A percentile compares a stretch with the other conserved stretches of the same genome.
Conservation (phyloP, 2,329 filamentous ascomycete genomes). For the Coleophoma eucalyptorum region DNA sequence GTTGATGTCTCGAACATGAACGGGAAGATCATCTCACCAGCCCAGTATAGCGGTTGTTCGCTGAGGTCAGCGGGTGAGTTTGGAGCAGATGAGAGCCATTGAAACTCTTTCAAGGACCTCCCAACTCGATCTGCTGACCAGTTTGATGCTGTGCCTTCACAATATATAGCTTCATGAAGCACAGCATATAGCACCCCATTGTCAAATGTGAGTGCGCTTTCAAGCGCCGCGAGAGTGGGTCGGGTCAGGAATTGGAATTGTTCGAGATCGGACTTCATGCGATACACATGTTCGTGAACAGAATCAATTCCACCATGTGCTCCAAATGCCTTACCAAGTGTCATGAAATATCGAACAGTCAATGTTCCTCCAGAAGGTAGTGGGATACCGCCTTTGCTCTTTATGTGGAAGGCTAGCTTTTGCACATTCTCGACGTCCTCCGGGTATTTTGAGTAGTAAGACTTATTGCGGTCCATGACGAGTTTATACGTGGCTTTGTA, state of each 20-base stretch:
- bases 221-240: constrained; percentile 65
- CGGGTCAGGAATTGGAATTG: constrained; percentile 73
- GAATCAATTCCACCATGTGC: constrained; percentile 71
- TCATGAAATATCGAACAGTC: constrained; percentile 71
- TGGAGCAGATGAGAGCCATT: constrained; percentile 37
- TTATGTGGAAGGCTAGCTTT: constrained; percentile 61
- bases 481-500: constrained; percentile 70
- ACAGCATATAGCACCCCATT: constrained; percentile 78
- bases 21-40: constrained; percentile 88
- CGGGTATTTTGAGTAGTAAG: constrained; percentile 78
- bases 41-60: constrained; percentile 66
- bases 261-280: constrained; percentile 68
- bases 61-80: constrained; percentile 30
- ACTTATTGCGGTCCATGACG: constrained; percentile 66
- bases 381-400: constrained; percentile 51
- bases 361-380: constrained; percentile 71
- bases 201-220: constrained; percentile 67
- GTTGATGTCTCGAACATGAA: constrained; percentile 79
- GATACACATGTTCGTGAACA: constrained; percentile 71
- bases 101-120: constrained; percentile 39
- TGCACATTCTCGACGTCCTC: constrained; percentile 70
- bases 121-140: constrained; percentile 74
- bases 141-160: constrained; percentile 59
- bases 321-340: constrained; percentile 75
- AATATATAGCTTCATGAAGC: constrained; percentile 86